These are phyloP conservation scores for Microdochium bolleyi DNA, from an alignment of 2,329 filamentous ascomycete species.

Conservation along the genomic window DNA sequence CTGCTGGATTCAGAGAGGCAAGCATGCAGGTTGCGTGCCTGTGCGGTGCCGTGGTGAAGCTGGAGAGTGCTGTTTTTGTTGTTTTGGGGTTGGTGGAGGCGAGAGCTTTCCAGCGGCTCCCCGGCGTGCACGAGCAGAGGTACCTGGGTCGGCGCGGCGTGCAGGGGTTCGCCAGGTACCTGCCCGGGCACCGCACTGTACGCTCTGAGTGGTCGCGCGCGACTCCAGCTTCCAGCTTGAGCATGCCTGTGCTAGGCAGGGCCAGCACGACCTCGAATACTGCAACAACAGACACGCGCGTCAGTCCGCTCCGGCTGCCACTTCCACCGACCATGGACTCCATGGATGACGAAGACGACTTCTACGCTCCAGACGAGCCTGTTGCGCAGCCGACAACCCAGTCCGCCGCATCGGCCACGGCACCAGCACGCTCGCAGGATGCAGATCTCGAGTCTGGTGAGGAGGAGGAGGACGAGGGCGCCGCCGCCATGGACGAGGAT, in stretches of 20 bases:
- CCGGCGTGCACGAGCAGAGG: too few relatives aligned
- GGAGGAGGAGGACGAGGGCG: conserved; percentile 50
- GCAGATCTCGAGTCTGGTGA: conserved; percentile 54
- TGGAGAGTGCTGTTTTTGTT: background rate
- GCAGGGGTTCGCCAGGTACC: too few relatives aligned
- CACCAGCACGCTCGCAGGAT: conserved; percentile 23
- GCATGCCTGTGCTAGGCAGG: too few relatives aligned
- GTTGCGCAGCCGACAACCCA: conserved; percentile 22
- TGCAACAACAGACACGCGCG: background rate
- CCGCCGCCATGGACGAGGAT: conserved; percentile 46
- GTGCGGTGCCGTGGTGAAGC: background rate
- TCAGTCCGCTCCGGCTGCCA: background rate
- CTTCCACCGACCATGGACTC: conserved; percentile 45
- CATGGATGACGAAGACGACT: conserved; percentile 61
- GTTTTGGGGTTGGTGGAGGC: background rate
- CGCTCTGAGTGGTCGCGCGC: too few relatives aligned
- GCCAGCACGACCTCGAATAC: background rate
- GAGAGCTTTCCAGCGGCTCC: too few relatives aligned
- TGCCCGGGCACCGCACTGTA: too few relatives aligned
- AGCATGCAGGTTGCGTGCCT: background rate
- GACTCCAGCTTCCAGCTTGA: too few relatives aligned
- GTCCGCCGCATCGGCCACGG: conserved; percentile 10
- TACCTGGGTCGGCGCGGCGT: too few relatives aligned
- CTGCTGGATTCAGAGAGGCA: background rate
- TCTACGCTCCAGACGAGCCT: conserved; percentile 55